A percentile compares a stretch with the other conserved stretches of the same genome.
phyloP scores from a whole-genome alignment of 805 yeast species.

The Vanderwaltozyma polyspora region DNA sequence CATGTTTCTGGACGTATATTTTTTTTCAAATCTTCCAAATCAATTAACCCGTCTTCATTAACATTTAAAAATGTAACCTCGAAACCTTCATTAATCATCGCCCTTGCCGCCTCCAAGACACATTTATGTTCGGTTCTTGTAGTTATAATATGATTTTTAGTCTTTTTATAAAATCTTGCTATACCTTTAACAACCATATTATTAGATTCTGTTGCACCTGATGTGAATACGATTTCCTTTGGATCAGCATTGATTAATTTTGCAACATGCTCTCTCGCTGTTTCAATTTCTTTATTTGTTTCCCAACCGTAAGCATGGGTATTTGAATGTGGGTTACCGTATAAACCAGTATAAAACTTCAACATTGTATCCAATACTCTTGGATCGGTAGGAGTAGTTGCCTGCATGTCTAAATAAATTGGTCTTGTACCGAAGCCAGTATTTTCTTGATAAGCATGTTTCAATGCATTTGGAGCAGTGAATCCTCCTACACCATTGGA shows the following conservation, averaged over 20 bases:
- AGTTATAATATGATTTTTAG: constrained; percentile 89
- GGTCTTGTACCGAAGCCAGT: constrained; percentile 64
- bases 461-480: constrained; percentile 25
- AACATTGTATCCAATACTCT: constrained; percentile 85
- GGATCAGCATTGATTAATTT: constrained; percentile 83
- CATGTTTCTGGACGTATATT: constrained; percentile 87
- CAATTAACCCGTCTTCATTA: constrained; percentile 63
- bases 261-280: constrained; percentile 76
- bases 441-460: constrained; percentile 31
- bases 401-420: constrained; percentile 93
- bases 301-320: constrained; percentile 99
- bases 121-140: constrained; percentile 97
- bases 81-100: constrained; percentile 91
- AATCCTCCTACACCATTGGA: constrained; percentile 9
- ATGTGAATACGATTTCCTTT: constrained; percentile 90
- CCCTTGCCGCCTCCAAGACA: constrained; percentile 93
- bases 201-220: constrained; percentile 97
- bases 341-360: constrained; percentile 77
- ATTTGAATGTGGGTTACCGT: constrained; percentile 96
- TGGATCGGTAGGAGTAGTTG: constrained; percentile 97
- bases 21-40: constrained; percentile 62
- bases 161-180: constrained; percentile 79
- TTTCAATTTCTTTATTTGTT: constrained; percentile 83
- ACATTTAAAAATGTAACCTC: constrained; percentile 92
- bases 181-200: constrained; percentile 94